A percentile compares a stretch with the other conserved stretches of the same genome.
These are phyloP conservation scores for Xylaria longipes DNA, from an alignment of 495 filamentous ascomycete genomes.

Conservation along the genomic window DNA sequence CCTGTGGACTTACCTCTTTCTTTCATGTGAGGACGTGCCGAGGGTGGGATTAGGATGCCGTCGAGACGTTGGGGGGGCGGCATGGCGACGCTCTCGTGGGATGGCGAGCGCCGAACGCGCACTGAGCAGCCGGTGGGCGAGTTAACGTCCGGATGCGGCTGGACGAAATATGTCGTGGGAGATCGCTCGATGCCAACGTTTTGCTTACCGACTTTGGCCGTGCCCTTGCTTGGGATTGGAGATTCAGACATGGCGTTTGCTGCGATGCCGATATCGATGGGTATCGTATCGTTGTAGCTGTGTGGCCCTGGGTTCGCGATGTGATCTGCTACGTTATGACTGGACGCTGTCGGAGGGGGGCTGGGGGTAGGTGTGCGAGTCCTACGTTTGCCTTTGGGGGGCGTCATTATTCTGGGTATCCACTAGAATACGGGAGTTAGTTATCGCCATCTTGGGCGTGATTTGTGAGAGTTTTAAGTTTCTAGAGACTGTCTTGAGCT, in stretches of 20 bases:
- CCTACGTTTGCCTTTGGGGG: background rate
- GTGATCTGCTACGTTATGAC: background rate
- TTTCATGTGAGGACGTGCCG: background rate
- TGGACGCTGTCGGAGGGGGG: background rate
- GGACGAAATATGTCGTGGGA: conserved; percentile 4
- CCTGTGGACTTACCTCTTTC: background rate
- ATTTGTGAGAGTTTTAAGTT: background rate
- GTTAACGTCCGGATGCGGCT: background rate
- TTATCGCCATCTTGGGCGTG: background rate
- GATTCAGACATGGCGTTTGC: background rate
- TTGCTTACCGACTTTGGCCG: background rate
- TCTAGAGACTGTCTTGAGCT: background rate
- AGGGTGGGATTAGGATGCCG: conserved; percentile 8
- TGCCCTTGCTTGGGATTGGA: background rate
- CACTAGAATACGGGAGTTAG: background rate
- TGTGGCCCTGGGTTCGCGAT: background rate
- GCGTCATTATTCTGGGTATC: background rate
- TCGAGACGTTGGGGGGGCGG: conserved; percentile 20
- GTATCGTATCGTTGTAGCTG: too few species aligned
- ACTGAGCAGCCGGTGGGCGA: conserved; percentile 20
- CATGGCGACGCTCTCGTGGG: conserved; percentile 8
- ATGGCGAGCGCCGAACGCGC: background rate
- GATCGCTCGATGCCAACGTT: background rate
- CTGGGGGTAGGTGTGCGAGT: background rate
- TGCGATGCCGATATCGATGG: conserved; percentile 6